These are phyloP conservation scores for Paramecium biaurelia DNA, from an alignment of 73 alveolate genomes.

Conservation along the genomic window DNA sequence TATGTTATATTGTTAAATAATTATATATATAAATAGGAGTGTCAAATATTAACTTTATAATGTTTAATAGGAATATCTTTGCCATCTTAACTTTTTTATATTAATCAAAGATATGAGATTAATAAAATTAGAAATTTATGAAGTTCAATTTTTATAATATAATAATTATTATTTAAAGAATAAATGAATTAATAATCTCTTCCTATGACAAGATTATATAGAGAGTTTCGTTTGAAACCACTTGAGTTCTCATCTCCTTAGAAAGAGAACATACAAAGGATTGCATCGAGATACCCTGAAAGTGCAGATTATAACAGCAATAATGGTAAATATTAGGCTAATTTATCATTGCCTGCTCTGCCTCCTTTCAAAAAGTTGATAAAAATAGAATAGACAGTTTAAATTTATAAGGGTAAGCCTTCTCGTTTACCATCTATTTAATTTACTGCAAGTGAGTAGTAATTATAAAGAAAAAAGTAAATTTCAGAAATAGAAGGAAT, in stretches of 20 bases:
- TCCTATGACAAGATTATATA: background rate
- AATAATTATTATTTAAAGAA: background rate
- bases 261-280: background rate
- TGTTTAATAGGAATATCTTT: background rate
- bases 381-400: conserved; percentile 2
- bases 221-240: conserved; percentile 12
- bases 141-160: background rate
- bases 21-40: background rate
- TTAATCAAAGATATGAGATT: background rate
- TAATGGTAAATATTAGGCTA: background rate
- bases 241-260: conserved; percentile 14
- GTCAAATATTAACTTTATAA: background rate
- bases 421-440: background rate
- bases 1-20: too few species aligned
- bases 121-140: background rate
- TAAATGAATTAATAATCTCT: background rate
- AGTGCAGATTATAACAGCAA: conserved; percentile 32
- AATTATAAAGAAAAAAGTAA: background rate
- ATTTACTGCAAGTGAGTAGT: conserved; percentile 27
- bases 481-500: background rate
- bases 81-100: too few species aligned
- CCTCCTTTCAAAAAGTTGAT: conserved; percentile 9
- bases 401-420: conserved; percentile 21
- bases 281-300: background rate
- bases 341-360: background rate